Evolutionary conservation across 2,329 filamentous ascomycete genomes (phyloP), one percentile per base, ranked within the genome.

Genomic region (Monilinia polystroma): DNA sequence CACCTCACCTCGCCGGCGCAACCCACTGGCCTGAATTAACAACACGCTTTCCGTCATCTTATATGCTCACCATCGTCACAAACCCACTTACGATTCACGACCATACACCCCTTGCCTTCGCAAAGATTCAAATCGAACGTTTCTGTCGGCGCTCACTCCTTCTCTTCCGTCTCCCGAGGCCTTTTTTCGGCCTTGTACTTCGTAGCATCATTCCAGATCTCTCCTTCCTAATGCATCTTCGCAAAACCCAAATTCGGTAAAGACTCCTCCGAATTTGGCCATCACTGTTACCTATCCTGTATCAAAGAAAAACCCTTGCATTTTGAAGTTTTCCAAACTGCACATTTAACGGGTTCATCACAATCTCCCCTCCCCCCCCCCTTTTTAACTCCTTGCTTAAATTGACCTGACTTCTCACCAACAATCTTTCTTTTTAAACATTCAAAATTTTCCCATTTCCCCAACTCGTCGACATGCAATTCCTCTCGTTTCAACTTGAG

Each of bases 191-290:
- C 26, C 5, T 47, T 29, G 41, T 47, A 59, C 26, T 5, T 47
- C 20, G 41, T 47, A 59, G 32, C 56, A 47, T 47, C 26, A 47
- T 3, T 32, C 20, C 32, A 41, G 56, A 35, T 59, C 26, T 59
- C 41, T 59, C 41, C 56, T 59, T 59, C 56, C 56, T 59, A 59
- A 47, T 47, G 41, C 56, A 59, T 59, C 56, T 32, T 59, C 26
- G 11, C 7, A 32, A 3, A 47, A 47, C 6, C 56, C 41, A 10
- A 47, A 59, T 59, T n/a, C 56, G 56, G 41, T 47, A 41, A 59
- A 59, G 20, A 47, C 23, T 32, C 26, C 41, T 47, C 56, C 56
- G 26, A n/a, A 47, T 59, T 47, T 59, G 56, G 26, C 18, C 2
- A 59, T 59, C 41, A 20, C 41, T 29, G 41, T 58, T 18, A 35